Percentiles rank a stretch among this genome's conserved stretches.
These are phyloP conservation scores for Podaxis rugospora DNA, from an alignment of 768 basidiomycete genomes.

Conservation along the genomic window DNA sequence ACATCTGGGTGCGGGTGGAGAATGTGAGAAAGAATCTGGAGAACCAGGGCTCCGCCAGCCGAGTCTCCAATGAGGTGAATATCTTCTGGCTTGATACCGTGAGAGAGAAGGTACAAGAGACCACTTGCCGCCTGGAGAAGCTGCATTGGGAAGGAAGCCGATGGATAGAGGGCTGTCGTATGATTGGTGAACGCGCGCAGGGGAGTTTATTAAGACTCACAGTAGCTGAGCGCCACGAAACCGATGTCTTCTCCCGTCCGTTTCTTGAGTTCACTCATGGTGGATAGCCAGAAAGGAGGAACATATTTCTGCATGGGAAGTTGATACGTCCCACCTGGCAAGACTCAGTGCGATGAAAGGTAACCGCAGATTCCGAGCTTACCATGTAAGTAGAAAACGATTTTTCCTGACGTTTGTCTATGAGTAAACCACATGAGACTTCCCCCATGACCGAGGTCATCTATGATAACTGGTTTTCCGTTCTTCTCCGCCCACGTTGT, in stretches of 20 bases:
- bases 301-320: conserved; percentile 17
- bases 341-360: not conserved
- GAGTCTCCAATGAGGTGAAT: conserved; percentile 34
- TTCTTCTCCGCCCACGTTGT: conserved; percentile 17
- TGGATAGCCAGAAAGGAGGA: conserved; percentile 25
- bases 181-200: not conserved
- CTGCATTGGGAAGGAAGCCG: conserved; percentile 30
- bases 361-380: not conserved
- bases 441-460: conserved; percentile 23
- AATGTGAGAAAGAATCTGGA: conserved; percentile 31
- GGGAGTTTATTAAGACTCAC: conserved; percentile 16
- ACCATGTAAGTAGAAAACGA: conserved; percentile 31
- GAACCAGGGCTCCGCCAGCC: conserved; percentile 33
- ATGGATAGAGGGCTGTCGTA: conserved; percentile 27
- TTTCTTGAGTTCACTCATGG: conserved; percentile 21
- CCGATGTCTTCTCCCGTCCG: conserved; percentile 19
- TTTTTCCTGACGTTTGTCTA: conserved; percentile 23
- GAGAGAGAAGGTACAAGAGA: conserved; percentile 26
- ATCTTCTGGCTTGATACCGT: conserved; percentile 26
- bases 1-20: conserved; percentile 29
- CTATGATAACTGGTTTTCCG: conserved; percentile 16
- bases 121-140: conserved; percentile 26
- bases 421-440: conserved; percentile 28
- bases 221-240: conserved; percentile 26
- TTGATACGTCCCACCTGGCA: conserved; percentile 28